Evolutionary conservation across 306 rosid genomes (phyloP), one percentile per base, ranked within the genome.

Genomic region (Morella rubra): DNA sequence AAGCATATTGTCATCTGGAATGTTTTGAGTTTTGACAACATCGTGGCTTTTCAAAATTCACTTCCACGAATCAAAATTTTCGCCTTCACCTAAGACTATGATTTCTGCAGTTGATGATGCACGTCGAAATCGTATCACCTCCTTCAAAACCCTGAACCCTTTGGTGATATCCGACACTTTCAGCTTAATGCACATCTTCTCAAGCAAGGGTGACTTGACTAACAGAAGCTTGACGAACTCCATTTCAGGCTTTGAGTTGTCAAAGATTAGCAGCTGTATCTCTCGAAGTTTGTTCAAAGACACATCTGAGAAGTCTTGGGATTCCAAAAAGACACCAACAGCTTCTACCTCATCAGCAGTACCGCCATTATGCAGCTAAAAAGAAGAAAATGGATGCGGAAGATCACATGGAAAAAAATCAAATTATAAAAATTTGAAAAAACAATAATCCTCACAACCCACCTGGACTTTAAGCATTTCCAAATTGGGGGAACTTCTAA

Each of bases 71-170:
- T 27, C 32, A 27, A 27, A 27, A 27, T 1, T 0, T 27, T 27
- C 32, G 2, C 2, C 24, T 5, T 51, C 2, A 67, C 11, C 72
- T 4, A 44, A n/a, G 27, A n/a, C 9, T 16, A 68, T 44, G 72
- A 44, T 68, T 44, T 68, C 37, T 44, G 72, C 52, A 16, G 3
- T 68, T 42, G 72, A 47, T 18, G 72, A 68, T 40, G 72, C 72
- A 7, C 72, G 72, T 10, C 6, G 72, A 44, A 44, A 68, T 68
- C 18, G 53, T 18, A 14, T 68, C 40, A 68, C 14, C 52, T 44
- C 72, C 44, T 16, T 68, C 32, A 68, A 18, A 15, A 68, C 18
- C 37, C n/a, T 19, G 32, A 16, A 10, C 44, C 49, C 32, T 1
- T 44, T 22, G 20, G 10, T 16, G 32, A 20, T 7, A 0, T 4